A percentile compares a stretch with the other conserved stretches of the same genome.
phyloP scores from a whole-genome alignment of 2,329 filamentous ascomycete species.

The Botrytis deweyae region DNA sequence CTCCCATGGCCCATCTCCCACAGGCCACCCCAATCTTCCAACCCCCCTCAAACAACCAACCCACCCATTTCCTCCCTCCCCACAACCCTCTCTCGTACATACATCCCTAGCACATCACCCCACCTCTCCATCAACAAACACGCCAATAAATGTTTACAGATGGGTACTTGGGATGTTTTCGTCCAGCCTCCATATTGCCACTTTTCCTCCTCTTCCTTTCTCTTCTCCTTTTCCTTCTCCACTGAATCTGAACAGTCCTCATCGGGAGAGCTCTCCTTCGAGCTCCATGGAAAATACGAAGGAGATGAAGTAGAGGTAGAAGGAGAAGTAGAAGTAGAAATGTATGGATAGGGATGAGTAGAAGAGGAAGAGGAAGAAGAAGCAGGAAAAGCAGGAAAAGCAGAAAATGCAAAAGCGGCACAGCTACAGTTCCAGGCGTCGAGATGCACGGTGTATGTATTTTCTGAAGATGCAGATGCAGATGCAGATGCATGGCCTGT shows the following conservation, averaged over 20 bases:
- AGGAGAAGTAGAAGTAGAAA: not conserved
- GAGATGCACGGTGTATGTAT: conserved; percentile 69
- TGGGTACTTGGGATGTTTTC: conserved; percentile 49
- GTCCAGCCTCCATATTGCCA: conserved; percentile 50
- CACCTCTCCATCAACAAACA: conserved; percentile 73
- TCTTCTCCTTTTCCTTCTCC: conserved; percentile 8
- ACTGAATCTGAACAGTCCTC: too few species aligned
- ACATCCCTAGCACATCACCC: conserved; percentile 52
- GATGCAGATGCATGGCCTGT: conserved; percentile 32
- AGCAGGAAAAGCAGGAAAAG: conserved; percentile 50
- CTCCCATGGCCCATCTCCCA: not conserved
- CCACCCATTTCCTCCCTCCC: conserved; percentile 70
- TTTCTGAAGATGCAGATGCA: conserved; percentile 32
- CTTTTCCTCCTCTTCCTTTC: not conserved
- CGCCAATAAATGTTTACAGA: conserved; percentile 87
- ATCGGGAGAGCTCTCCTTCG: not conserved
- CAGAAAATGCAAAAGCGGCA: conserved; percentile 74
- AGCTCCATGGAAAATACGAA: not conserved
- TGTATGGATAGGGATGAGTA: too few species aligned
- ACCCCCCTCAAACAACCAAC: conserved; percentile 45
- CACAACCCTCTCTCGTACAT: conserved; percentile 55
- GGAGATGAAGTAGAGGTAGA: not conserved
- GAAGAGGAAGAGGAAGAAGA: not conserved
- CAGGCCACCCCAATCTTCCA: conserved; percentile 15
- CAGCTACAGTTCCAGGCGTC: conserved; percentile 86